Base-by-base conservation (phyloP, 176 grass and related monocot genomes). In the Eragrostis curvula region DNA sequence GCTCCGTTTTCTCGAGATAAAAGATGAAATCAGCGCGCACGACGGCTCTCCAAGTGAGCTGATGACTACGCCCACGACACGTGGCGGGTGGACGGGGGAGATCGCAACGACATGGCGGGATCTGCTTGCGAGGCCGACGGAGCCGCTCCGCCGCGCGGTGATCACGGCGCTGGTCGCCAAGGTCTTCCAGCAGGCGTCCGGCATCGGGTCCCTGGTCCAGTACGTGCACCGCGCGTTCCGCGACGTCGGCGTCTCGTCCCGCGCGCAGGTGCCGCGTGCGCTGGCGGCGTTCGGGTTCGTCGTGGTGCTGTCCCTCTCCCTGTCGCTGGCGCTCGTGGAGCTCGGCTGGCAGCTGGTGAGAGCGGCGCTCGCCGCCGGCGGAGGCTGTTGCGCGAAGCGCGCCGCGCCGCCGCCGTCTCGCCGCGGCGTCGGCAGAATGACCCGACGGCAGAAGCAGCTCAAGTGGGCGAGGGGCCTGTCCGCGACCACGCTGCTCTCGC, bases 111-210 rank as follows among this genome's bases (percentile, higher is more conserved):
- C 40, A 14, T 70, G 66, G 56, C 25, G 21, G 39, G 82, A 81
- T 14, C 72, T 85, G 13, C 24, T 77, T 36, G 78, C 72, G 15
- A 53, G 71, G 15, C 87, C 83, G 65, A 85, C 83, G 25, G 83
- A 89, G 83, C 87, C 83, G 28, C 47, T 89, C 16, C 78, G 78
- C 10, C 83, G 78, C 21, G 55, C 66, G 7, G 20, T 77, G 4
- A 20, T 85, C 21, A 89, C 71, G 27, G 78, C 78, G 20, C 71
- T 89, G 4, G 83, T 89, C 18, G 77, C 77, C 77, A 89, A 89
- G 82, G 65, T 77, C 12, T 85, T 89, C 83, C 81, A 88, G 75
- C 87, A 88, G 68, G 83, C 78, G 25, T 81, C 78, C 21, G 78
- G 77, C 53, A 64, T 70, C 44, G 77, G 63, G 23, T 63, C 70